Percentiles rank a stretch among this genome's conserved stretches.
These are phyloP conservation scores for Trifolium pratense DNA, from an alignment of 306 rosid genomes.

Conservation along the genomic window DNA sequence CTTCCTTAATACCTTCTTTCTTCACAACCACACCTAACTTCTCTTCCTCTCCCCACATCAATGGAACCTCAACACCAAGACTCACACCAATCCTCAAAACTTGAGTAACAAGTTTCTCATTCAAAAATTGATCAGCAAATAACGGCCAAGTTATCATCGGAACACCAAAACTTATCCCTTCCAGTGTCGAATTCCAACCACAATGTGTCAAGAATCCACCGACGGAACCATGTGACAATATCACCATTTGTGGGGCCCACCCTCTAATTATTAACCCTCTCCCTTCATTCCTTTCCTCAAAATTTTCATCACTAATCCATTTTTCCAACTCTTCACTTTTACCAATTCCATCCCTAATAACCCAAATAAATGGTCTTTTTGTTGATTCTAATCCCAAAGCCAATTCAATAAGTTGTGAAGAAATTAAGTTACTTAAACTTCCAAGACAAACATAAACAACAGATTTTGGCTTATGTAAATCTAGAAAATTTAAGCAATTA, in stretches of 20 bases:
- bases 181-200: slow-evolving; percentile 75
- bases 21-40: slow-evolving; percentile 42
- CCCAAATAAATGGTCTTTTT: slow-evolving; percentile 71
- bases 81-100: slow-evolving; percentile 50
- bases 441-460: slow-evolving; percentile 72
- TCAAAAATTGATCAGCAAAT: slow-evolving; percentile 61
- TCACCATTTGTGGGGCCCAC: slow-evolving; percentile 76
- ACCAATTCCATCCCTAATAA: slow-evolving; percentile 46
- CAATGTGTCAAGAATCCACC: slow-evolving; percentile 76
- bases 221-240: slow-evolving; percentile 57
- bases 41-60: slow-evolving; percentile 52
- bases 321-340: slow-evolving; percentile 46
- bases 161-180: slow-evolving; percentile 59
- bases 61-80: slow-evolving; percentile 44
- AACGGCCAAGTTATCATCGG: slow-evolving; percentile 75
- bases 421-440: slow-evolving; percentile 54
- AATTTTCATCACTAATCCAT: slow-evolving; percentile 50
- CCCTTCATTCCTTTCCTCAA: slow-evolving; percentile 55
- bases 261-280: slow-evolving; percentile 62
- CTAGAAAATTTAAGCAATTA: slow-evolving; percentile 59
- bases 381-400: slow-evolving; percentile 67
- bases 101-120: slow-evolving; percentile 52
- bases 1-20: slow-evolving; percentile 48
- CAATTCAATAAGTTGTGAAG: slow-evolving; percentile 56
- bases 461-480: slow-evolving; percentile 42